These are phyloP conservation scores for Alternaria dauci DNA, from an alignment of 2,329 filamentous ascomycete species.

Conservation along the genomic window DNA sequence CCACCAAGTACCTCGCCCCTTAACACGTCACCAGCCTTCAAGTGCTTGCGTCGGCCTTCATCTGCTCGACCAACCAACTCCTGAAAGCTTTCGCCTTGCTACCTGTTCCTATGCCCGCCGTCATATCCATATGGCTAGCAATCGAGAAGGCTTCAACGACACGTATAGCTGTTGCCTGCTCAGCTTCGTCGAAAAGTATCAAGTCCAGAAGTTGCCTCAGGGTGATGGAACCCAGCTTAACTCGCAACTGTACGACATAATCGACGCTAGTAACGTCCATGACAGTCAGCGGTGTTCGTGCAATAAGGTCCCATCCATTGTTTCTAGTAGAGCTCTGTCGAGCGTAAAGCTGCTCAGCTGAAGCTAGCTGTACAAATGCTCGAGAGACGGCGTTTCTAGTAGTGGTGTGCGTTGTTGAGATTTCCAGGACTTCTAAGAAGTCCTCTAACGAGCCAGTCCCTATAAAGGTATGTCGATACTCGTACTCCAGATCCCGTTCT, in stretches of 20 bases:
- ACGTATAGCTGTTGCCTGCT: slow-evolving; percentile 11
- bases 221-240: slow-evolving; percentile 38
- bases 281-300: slow-evolving; percentile 24
- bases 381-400: slow-evolving; percentile 23
- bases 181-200: slow-evolving; percentile 27
- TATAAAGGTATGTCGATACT: slow-evolving; percentile 44
- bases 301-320: slow-evolving; percentile 37
- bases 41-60: not conserved
- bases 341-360: slow-evolving; percentile 33
- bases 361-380: slow-evolving; percentile 32
- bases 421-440: slow-evolving; percentile 34
- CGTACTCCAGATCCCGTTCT: slow-evolving; percentile 39
- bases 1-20: not conserved
- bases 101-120: slow-evolving; percentile 5
- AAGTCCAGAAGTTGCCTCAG: slow-evolving; percentile 32
- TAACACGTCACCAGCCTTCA: not conserved
- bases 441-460: slow-evolving; percentile 39
- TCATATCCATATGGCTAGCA: slow-evolving; percentile 31
- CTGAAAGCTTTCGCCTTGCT: slow-evolving; percentile 33
- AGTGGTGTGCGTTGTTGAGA: slow-evolving; percentile 15
- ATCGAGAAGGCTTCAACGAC: slow-evolving; percentile 37
- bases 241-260: slow-evolving; percentile 28
- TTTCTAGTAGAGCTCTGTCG: slow-evolving; percentile 25
- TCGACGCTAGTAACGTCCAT: slow-evolving; percentile 24
- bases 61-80: slow-evolving; percentile 25